Percentiles rank a stretch among this genome's conserved stretches.
These are phyloP conservation scores for Hydnomerulius pinastri DNA, from an alignment of 768 basidiomycete species.

Conservation along the genomic window DNA sequence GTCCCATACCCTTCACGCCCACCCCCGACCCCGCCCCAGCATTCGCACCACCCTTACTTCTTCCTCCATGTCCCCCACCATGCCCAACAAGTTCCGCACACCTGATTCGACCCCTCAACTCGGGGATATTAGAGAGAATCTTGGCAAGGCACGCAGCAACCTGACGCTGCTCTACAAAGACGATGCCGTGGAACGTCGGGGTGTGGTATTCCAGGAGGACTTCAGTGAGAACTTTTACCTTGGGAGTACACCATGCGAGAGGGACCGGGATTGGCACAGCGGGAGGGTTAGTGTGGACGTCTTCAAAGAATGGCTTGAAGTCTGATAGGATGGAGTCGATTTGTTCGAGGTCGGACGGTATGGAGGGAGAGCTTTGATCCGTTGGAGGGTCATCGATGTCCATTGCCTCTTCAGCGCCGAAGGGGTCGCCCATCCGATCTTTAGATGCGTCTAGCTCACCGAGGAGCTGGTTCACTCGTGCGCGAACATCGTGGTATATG, in stretches of 20 bases:
- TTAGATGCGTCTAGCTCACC: constrained; percentile 25
- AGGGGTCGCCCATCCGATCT: constrained; percentile 16
- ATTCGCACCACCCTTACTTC: constrained; percentile 18
- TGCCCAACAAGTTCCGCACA: constrained; percentile 75
- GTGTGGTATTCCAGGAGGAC: constrained; percentile 57
- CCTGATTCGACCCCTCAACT: constrained; percentile 55
- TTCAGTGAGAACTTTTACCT: constrained; percentile 63
- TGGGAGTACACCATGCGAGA: constrained; percentile 73
- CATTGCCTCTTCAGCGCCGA: constrained; percentile 25
- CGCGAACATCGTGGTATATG: constrained; percentile 60
- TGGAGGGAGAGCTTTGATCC: constrained; percentile 13
- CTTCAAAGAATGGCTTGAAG: constrained; percentile 42
- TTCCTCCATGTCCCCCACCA: constrained; percentile 40
- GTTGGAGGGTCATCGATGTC: constrained; percentile 27
- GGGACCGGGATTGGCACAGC: constrained; percentile 43
- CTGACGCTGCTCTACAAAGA: constrained; percentile 88
- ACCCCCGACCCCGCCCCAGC: constrained; percentile 27
- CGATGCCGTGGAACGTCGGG: constrained; percentile 71
- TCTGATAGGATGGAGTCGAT: constrained; percentile 50
- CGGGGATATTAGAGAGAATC: constrained; percentile 61
- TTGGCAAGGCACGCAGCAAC: constrained; percentile 69
- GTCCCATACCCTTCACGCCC: constrained; percentile 51
- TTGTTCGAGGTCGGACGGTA: constrained; percentile 47
- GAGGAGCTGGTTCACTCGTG: constrained; percentile 46
- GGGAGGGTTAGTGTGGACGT: constrained; percentile 26